phyloP scores from a whole-genome alignment of 2,329 filamentous ascomycete species.

The Cordyceps javanica region DNA sequence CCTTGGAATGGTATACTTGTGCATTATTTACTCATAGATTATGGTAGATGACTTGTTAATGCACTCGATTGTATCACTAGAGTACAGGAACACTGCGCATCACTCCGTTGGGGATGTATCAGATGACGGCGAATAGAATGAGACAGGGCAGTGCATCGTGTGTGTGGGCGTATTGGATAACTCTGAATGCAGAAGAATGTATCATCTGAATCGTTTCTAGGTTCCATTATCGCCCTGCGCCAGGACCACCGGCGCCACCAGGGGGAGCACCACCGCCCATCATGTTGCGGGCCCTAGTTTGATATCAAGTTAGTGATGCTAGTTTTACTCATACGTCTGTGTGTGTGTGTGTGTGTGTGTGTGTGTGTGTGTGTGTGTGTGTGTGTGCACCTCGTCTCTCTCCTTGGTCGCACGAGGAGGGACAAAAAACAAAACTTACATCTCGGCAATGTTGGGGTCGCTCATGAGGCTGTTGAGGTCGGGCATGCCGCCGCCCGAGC shows the following conservation, averaged over 20 bases:
- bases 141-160: too few species aligned
- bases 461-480: slow-evolving; percentile 82
- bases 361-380: too few species aligned
- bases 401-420: too few species aligned
- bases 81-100: not conserved
- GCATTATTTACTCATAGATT: not conserved
- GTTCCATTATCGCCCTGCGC: slow-evolving; percentile 17
- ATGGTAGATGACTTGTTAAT: not conserved
- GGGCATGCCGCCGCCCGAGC: slow-evolving; percentile 76
- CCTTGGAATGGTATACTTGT: not conserved
- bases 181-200: not conserved
- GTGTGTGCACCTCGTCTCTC: not conserved
- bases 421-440: slow-evolving; percentile 59
- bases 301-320: not conserved
- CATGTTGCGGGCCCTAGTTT: slow-evolving; percentile 38
- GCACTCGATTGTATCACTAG: not conserved
- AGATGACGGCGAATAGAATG: not conserved
- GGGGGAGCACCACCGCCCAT: slow-evolving; percentile 33
- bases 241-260: slow-evolving; percentile 23
- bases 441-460: slow-evolving; percentile 85
- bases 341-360: too few species aligned
- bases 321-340: not conserved
- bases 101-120: not conserved
- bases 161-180: not conserved
- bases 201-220: not conserved